These are phyloP conservation scores for Ganoderma resinaceum DNA, from an alignment of 1,284 basidiomycete genomes.

Conservation along the genomic window DNA sequence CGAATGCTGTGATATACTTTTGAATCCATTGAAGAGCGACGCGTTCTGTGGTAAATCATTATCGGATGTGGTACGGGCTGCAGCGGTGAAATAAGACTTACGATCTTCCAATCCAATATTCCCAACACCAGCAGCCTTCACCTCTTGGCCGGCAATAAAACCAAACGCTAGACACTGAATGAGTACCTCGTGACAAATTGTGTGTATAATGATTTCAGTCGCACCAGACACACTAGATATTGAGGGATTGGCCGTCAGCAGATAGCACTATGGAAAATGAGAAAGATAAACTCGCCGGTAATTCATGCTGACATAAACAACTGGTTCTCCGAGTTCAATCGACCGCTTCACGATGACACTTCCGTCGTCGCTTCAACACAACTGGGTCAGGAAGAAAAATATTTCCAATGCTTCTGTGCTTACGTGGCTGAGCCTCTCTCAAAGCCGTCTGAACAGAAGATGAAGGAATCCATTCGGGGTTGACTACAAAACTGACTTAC, in stretches of 20 bases:
- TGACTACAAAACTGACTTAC: slow-evolving; percentile 39
- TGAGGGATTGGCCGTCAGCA: not conserved
- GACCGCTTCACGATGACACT: slow-evolving; percentile 41
- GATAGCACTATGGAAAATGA: not conserved
- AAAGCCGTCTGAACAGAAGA: slow-evolving; percentile 35
- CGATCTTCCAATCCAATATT: slow-evolving; percentile 64
- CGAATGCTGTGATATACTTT: slow-evolving; percentile 66
- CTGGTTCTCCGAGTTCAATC: slow-evolving; percentile 43
- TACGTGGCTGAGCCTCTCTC: slow-evolving; percentile 30
- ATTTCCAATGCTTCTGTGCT: not conserved
- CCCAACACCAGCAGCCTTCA: slow-evolving; percentile 54
- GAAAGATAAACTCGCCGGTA: slow-evolving; percentile 17
- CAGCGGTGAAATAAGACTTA: slow-evolving; percentile 35
- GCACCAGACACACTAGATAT: slow-evolving; percentile 4
- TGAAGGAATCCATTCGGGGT: slow-evolving; percentile 1
- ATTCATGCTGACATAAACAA: slow-evolving; percentile 25
- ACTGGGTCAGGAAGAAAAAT: not conserved
- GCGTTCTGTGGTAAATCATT: slow-evolving; percentile 23
- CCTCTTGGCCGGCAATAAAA: slow-evolving; percentile 45
- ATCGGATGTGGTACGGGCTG: not conserved
- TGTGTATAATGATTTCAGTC: not conserved
- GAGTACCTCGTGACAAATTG: not conserved
- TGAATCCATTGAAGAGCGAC: slow-evolving; percentile 48
- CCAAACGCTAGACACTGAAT: slow-evolving; percentile 14
- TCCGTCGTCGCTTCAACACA: slow-evolving; percentile 33